Conservation (phyloP, 352 stramenopile species). For the Globisporangium echinulatum region DNA sequence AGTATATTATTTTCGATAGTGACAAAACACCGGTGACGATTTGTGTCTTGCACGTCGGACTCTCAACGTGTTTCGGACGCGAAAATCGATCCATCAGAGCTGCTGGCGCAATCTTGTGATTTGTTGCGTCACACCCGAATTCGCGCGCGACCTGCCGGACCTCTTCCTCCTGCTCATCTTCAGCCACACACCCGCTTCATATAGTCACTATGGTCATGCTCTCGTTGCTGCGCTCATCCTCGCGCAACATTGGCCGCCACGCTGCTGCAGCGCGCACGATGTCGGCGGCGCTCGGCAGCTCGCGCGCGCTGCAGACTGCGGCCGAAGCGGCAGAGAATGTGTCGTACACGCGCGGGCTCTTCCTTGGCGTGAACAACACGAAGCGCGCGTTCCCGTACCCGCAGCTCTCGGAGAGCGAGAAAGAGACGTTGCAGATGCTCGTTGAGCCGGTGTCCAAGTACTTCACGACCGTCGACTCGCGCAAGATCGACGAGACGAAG, state of each 20-base stretch:
- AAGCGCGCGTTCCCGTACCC: conserved; percentile 77
- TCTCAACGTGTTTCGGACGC: neutral
- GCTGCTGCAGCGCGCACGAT: conserved; percentile 12
- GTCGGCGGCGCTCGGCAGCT: conserved; percentile 9
- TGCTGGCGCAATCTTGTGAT: neutral
- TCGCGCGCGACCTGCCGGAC: conserved; percentile 5
- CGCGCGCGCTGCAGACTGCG: conserved; percentile 59
- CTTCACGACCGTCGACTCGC: conserved; percentile 63
- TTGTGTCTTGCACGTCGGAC: neutral
- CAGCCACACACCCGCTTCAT: conserved; percentile 1
- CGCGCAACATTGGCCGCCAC: conserved; percentile 5
- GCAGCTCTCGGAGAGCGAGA: conserved; percentile 55
- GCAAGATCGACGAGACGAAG: conserved; percentile 78
- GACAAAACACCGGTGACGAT: too few relatives aligned
- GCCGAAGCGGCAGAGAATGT: conserved; percentile 54
- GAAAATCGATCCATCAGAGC: neutral
- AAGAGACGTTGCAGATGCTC: conserved; percentile 82
- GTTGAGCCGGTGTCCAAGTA: conserved; percentile 79
- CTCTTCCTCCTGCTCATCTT: neutral
- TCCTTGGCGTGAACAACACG: conserved; percentile 79
- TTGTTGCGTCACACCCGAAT: conserved; percentile 9
- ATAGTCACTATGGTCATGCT: conserved; percentile 32
- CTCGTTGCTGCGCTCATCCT: conserved; percentile 31
- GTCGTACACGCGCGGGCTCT: conserved; percentile 78
- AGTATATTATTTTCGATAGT: too few relatives aligned